These are phyloP conservation scores for Pseudozyma pruni DNA, from an alignment of 1,284 basidiomycete species.

Conservation along the genomic window DNA sequence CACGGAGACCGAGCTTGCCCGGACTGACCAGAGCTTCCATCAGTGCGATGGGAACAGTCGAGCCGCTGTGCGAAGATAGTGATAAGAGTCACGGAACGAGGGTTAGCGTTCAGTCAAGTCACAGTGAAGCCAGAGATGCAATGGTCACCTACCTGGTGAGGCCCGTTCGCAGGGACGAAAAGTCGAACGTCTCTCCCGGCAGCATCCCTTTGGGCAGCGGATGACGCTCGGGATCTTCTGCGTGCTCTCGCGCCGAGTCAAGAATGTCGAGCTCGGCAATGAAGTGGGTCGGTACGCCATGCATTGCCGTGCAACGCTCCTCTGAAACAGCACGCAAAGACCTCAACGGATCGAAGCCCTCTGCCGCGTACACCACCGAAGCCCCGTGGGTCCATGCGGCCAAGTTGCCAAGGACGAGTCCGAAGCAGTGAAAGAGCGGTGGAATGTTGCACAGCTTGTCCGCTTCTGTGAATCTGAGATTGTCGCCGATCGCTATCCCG, in stretches of 20 bases:
- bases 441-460: slow-evolving; percentile 56
- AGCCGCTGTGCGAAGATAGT: slow-evolving; percentile 74
- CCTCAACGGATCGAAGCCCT: slow-evolving; percentile 75
- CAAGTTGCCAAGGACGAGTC: slow-evolving; percentile 82
- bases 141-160: slow-evolving; percentile 72
- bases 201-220: slow-evolving; percentile 34
- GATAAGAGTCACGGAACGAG: too few species aligned
- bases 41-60: slow-evolving; percentile 80
- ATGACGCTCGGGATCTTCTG: slow-evolving; percentile 12
- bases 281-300: slow-evolving; percentile 87
- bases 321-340: slow-evolving; percentile 76
- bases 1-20: slow-evolving; percentile 71
- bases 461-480: slow-evolving; percentile 71
- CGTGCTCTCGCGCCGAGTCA: slow-evolving; percentile 70
- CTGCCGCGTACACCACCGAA: slow-evolving; percentile 79
- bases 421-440: slow-evolving; percentile 76
- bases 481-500: slow-evolving; percentile 76
- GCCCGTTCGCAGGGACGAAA: slow-evolving; percentile 73
- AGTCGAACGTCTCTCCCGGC: slow-evolving; percentile 42
- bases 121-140: not conserved
- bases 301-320: slow-evolving; percentile 79
- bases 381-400: slow-evolving; percentile 81
- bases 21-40: slow-evolving; percentile 71
- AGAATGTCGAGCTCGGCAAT: slow-evolving; percentile 74
- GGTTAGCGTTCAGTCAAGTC: not conserved